These are phyloP conservation scores for Galerina marginata DNA, from an alignment of 768 basidiomycete genomes.

Conservation along the genomic window DNA sequence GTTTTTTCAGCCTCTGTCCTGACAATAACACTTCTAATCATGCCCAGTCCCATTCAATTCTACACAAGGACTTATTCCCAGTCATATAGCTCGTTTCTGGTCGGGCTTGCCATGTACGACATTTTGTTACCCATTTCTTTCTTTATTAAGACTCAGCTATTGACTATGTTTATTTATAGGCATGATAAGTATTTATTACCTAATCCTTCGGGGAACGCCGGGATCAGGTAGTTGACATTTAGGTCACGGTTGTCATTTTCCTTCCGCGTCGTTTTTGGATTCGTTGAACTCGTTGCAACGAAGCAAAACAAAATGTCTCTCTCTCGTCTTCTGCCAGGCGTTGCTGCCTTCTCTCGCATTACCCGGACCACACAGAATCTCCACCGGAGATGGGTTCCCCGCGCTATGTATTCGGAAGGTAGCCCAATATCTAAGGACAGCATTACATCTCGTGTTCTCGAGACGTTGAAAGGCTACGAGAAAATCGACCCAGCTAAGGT, in stretches of 20 bases:
- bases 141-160: slow-evolving; percentile 2
- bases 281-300: slow-evolving; percentile 2
- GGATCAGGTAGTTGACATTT: neutral
- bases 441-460: slow-evolving; percentile 77
- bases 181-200: slow-evolving; percentile 4
- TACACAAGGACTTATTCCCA: no score
- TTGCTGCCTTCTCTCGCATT: slow-evolving; percentile 47
- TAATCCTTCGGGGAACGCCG: slow-evolving; percentile 21
- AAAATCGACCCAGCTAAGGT: slow-evolving; percentile 84
- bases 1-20: neutral
- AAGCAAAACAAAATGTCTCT: slow-evolving; percentile 54
- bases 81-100: neutral
- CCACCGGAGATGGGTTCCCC: slow-evolving; percentile 44
- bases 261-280: slow-evolving; percentile 18
- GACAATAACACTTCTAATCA: neutral
- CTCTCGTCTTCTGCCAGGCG: slow-evolving; percentile 54
- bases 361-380: slow-evolving; percentile 39
- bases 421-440: slow-evolving; percentile 67
- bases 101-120: neutral
- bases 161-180: slow-evolving; percentile 2
- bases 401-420: slow-evolving; percentile 68
- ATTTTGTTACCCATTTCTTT: neutral
- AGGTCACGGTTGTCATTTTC: slow-evolving; percentile 20
- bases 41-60: neutral
- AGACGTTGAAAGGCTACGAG: slow-evolving; percentile 88